These are phyloP conservation scores for Pleurotus platypus DNA, from an alignment of 768 basidiomycete genomes.

Conservation along the genomic window DNA sequence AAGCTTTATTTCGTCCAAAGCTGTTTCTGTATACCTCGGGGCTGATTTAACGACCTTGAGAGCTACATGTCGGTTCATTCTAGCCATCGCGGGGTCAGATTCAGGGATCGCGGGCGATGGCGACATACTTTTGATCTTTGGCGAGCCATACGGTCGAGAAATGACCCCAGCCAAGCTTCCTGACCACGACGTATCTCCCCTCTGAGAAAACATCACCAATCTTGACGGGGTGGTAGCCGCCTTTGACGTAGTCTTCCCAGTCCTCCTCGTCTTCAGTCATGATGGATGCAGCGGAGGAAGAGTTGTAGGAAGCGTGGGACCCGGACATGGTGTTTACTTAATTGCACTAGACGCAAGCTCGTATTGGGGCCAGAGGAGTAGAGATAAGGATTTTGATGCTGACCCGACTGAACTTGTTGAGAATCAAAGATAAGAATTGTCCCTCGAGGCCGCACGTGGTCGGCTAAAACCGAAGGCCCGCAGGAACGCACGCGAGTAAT, in stretches of 20 bases:
- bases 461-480: too few relatives aligned
- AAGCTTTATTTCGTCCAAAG: slow-evolving; percentile 97
- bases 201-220: slow-evolving; percentile 90
- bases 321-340: slow-evolving; percentile 27
- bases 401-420: background rate
- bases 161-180: slow-evolving; percentile 96
- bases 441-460: too few relatives aligned
- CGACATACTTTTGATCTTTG: slow-evolving; percentile 69
- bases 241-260: slow-evolving; percentile 81
- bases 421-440: too few relatives aligned
- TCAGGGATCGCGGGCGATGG: slow-evolving; percentile 1
- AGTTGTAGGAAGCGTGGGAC: slow-evolving; percentile 69
- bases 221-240: slow-evolving; percentile 90
- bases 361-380: slow-evolving; percentile 5
- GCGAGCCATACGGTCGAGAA: slow-evolving; percentile 94
- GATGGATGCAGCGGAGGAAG: slow-evolving; percentile 70
- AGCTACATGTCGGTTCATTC: slow-evolving; percentile 93
- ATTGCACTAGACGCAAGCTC: background rate
- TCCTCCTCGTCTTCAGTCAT: slow-evolving; percentile 93
- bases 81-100: slow-evolving; percentile 27
- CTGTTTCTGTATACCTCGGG: slow-evolving; percentile 94
- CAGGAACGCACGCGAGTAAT: too few relatives aligned
- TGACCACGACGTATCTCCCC: slow-evolving; percentile 83
- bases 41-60: slow-evolving; percentile 99
- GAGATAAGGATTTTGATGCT: slow-evolving; percentile 9